phyloP scores from a whole-genome alignment of 352 stramenopile genomes.

The Phytophthora sp. region DNA sequence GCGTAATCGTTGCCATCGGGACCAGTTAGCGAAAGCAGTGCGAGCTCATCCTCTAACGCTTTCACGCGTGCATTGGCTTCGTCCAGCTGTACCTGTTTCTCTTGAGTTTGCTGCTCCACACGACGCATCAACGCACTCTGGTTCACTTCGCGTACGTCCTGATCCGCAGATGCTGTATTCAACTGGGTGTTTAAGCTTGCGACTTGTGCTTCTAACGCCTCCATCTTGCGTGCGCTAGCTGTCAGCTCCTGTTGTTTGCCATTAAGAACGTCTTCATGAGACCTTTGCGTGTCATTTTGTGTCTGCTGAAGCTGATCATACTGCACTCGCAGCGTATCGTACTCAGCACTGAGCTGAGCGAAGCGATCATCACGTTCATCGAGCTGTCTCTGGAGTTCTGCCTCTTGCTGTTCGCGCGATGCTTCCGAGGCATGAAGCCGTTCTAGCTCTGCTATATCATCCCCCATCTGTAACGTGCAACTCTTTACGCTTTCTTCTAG shows the following conservation, averaged over 20 bases:
- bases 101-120: slow-evolving; percentile 43
- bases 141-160: slow-evolving; percentile 45
- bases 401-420: slow-evolving; percentile 43
- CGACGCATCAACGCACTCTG: slow-evolving; percentile 43
- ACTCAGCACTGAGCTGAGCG: slow-evolving; percentile 57
- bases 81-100: slow-evolving; percentile 43
- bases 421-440: slow-evolving; percentile 45
- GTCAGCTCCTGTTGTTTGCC: slow-evolving; percentile 39
- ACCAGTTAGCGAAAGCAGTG: slow-evolving; percentile 43
- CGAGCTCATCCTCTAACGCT: slow-evolving; percentile 60
- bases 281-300: slow-evolving; percentile 20
- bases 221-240: slow-evolving; percentile 19
- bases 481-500: slow-evolving; percentile 59
- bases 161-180: slow-evolving; percentile 30
- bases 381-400: slow-evolving; percentile 55
- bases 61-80: slow-evolving; percentile 45
- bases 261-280: slow-evolving; percentile 30
- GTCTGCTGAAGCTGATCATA: slow-evolving; percentile 42
- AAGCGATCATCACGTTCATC: slow-evolving; percentile 68
- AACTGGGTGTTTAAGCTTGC: slow-evolving; percentile 26
- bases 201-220: slow-evolving; percentile 43
- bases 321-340: slow-evolving; percentile 49
- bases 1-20: slow-evolving; percentile 36
- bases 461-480: slow-evolving; percentile 56
- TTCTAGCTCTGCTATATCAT: slow-evolving; percentile 60